phyloP scores from a whole-genome alignment of 139 green algal genomes.

The Asterochloris sp. region DNA sequence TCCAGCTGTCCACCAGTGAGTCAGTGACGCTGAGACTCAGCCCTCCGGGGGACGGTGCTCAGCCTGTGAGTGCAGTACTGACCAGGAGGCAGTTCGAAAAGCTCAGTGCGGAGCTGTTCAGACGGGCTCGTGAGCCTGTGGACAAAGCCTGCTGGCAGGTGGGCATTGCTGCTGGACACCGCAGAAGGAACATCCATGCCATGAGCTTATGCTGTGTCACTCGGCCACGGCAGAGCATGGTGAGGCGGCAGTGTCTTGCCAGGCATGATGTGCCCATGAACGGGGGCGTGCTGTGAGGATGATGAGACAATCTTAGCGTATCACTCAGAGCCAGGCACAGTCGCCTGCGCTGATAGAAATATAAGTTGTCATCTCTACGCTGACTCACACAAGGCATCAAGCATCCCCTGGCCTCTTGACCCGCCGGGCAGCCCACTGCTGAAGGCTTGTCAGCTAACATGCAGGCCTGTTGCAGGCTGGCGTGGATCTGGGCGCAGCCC shows the following conservation, averaged over 20 bases:
- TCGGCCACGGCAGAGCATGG: no score
- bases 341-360: slow-evolving; percentile 2
- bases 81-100: slow-evolving; percentile 57
- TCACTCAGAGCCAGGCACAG: no score
- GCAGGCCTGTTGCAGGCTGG: slow-evolving; percentile 33
- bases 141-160: slow-evolving; percentile 76
- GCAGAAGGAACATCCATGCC: not conserved
- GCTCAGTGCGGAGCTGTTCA: slow-evolving; percentile 60
- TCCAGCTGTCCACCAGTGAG: slow-evolving; percentile 51
- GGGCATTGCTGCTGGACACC: no score
- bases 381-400: slow-evolving; percentile 14
- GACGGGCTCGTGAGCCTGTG: slow-evolving; percentile 53
- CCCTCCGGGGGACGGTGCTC: not conserved
- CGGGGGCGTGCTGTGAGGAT: no score
- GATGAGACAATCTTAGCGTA: no score
- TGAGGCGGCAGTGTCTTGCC: no score
- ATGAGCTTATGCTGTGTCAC: no score
- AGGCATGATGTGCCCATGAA: no score
- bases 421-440: no score
- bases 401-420: not conserved
- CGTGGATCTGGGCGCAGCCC: slow-evolving; percentile 65
- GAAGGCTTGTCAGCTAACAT: no score
- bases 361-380: slow-evolving; percentile 22
- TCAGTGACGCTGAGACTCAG: slow-evolving; percentile 59
- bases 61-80: slow-evolving; percentile 45